phyloP scores from a whole-genome alignment of 495 filamentous ascomycete species.

The Entonaema liquescens region DNA sequence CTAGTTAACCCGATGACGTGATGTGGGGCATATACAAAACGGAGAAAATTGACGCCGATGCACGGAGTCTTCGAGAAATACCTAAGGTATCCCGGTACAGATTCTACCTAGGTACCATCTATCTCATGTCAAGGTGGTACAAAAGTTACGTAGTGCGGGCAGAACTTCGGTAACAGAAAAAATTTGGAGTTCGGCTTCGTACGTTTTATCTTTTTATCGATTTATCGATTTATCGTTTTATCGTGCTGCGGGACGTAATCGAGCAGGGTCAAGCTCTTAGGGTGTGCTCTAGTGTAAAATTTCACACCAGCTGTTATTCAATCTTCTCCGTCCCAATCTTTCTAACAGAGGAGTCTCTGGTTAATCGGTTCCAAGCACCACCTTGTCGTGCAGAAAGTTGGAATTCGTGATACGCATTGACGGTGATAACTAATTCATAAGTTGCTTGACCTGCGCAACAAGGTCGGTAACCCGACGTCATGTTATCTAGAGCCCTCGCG shows the following conservation, averaged over 20 bases:
- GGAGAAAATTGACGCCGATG: slow-evolving; percentile 18
- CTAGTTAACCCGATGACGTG: slow-evolving; percentile 15
- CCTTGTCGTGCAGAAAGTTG: background rate
- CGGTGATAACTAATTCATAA: background rate
- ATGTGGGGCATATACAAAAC: background rate
- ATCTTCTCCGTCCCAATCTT: slow-evolving; percentile 21
- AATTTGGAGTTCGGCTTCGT: slow-evolving; percentile 19
- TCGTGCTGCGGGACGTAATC: background rate
- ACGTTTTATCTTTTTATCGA: background rate
- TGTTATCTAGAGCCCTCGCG: slow-evolving; percentile 54
- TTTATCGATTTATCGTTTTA: background rate
- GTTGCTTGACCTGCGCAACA: slow-evolving; percentile 8
- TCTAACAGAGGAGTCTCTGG: slow-evolving; percentile 17
- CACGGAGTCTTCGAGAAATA: slow-evolving; percentile 11
- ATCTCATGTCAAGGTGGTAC: background rate
- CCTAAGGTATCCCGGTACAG: background rate
- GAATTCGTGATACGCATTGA: slow-evolving; percentile 1
- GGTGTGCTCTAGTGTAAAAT: slow-evolving; percentile 27
- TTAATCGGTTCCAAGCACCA: slow-evolving; percentile 1
- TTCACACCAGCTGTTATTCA: slow-evolving; percentile 24
- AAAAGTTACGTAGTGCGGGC: slow-evolving; percentile 15
- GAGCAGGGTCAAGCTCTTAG: slow-evolving; percentile 13
- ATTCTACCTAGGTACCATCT: too few relatives aligned
- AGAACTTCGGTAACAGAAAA: slow-evolving; percentile 33
- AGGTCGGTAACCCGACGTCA: slow-evolving; percentile 39